phyloP scores from a whole-genome alignment of 306 rosid species.

The Glycyrrhiza uralensis region DNA sequence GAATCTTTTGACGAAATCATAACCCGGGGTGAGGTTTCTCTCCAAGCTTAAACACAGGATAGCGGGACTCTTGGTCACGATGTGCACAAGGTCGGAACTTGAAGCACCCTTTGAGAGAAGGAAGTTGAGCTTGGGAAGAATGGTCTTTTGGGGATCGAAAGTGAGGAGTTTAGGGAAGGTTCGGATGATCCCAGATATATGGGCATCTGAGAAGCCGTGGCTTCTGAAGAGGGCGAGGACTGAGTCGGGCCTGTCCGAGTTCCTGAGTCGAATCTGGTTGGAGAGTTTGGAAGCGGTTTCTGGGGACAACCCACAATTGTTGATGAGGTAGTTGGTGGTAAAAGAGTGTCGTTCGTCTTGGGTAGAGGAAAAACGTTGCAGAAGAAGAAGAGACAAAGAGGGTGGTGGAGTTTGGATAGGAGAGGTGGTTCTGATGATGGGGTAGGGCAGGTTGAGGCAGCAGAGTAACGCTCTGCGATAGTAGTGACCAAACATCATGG shows the following conservation, averaged over 20 bases:
- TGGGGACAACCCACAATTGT: conserved; percentile 25
- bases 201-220: conserved; percentile 27
- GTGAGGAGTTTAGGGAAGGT: background rate
- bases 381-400: background rate
- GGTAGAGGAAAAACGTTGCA: background rate
- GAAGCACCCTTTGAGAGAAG: conserved; percentile 34
- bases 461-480: background rate
- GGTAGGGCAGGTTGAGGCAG: background rate
- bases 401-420: too few species aligned
- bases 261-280: conserved; percentile 4
- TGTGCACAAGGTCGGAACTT: conserved; percentile 11
- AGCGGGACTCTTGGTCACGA: background rate
- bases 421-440: background rate
- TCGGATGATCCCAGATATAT: background rate
- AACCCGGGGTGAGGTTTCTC: conserved; percentile 19
- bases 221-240: conserved; percentile 14
- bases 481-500: background rate
- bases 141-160: background rate
- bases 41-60: conserved; percentile 22
- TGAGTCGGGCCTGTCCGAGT: conserved; percentile 21
- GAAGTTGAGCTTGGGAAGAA: conserved; percentile 31
- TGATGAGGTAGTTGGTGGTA: conserved; percentile 25
- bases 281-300: conserved; percentile 28
- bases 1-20: background rate
- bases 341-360: conserved; percentile 17